Conservation (phyloP, 2,329 filamentous ascomycete species). For the Erysiphe pisi region DNA sequence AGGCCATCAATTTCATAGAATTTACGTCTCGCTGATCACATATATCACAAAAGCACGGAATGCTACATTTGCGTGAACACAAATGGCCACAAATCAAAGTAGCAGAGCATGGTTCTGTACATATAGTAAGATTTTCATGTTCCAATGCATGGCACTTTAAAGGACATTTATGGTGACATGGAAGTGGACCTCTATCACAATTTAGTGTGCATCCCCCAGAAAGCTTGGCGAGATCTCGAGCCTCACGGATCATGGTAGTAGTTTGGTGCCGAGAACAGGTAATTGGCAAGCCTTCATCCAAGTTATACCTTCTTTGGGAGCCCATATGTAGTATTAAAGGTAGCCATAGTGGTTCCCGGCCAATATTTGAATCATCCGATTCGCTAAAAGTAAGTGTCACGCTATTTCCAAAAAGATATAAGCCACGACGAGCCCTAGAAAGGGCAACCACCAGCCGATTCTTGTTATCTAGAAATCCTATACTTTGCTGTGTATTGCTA, state of each 20-base stretch:
- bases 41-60: slow-evolving; percentile 32
- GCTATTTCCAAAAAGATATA: slow-evolving; percentile 77
- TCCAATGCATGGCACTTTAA: slow-evolving; percentile 35
- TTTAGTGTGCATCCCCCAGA: slow-evolving; percentile 44
- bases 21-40: slow-evolving; percentile 27
- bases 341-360: slow-evolving; percentile 34
- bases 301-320: slow-evolving; percentile 36
- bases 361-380: slow-evolving; percentile 29
- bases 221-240: slow-evolving; percentile 45
- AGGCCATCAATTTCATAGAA: neutral
- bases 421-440: slow-evolving; percentile 61
- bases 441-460: slow-evolving; percentile 50
- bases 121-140: slow-evolving; percentile 32
- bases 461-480: slow-evolving; percentile 62
- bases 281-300: slow-evolving; percentile 46
- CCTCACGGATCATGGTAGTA: slow-evolving; percentile 44
- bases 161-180: slow-evolving; percentile 35
- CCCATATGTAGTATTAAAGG: slow-evolving; percentile 39
- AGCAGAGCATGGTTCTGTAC: slow-evolving; percentile 32
- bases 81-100: slow-evolving; percentile 34
- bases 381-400: slow-evolving; percentile 39
- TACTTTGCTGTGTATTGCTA: slow-evolving; percentile 47
- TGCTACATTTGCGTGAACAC: slow-evolving; percentile 33
- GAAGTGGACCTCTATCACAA: slow-evolving; percentile 39
- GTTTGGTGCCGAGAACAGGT: slow-evolving; percentile 50